These are phyloP conservation scores for Sordariomycetes sp. DNA, from an alignment of 2,329 filamentous ascomycete species.

Conservation along the genomic window DNA sequence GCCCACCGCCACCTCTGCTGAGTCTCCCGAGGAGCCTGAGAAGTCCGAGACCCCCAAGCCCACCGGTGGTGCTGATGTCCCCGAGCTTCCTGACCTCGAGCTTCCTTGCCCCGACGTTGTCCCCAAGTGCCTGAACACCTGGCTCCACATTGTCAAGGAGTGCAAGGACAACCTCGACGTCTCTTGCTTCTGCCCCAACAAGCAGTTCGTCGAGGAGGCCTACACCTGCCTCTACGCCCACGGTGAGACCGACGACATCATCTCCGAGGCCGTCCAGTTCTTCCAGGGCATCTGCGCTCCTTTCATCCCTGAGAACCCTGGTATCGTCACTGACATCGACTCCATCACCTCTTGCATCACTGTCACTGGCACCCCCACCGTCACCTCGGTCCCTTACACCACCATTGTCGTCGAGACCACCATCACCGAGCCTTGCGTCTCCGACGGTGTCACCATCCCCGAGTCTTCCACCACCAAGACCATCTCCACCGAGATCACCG, in stretches of 20 bases:
- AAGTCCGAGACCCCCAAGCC: slow-evolving; percentile 2
- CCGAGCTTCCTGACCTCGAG: slow-evolving; percentile 20
- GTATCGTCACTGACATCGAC: slow-evolving; percentile 68
- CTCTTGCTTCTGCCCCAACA: slow-evolving; percentile 78
- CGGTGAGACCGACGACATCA: slow-evolving; percentile 55
- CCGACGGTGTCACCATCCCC: slow-evolving; percentile 35
- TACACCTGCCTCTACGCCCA: slow-evolving; percentile 75
- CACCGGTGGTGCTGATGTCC: slow-evolving; percentile 5
- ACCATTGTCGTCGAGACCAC: slow-evolving; percentile 37
- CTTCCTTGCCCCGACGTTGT: slow-evolving; percentile 61
- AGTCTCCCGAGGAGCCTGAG: slow-evolving; percentile 9
- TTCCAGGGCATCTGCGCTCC: slow-evolving; percentile 86
- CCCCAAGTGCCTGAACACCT: slow-evolving; percentile 86
- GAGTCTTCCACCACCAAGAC: slow-evolving; percentile 35
- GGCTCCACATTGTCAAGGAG: slow-evolving; percentile 56
- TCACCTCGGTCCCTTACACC: slow-evolving; percentile 39
- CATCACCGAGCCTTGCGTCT: slow-evolving; percentile 41
- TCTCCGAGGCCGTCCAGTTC: slow-evolving; percentile 67
- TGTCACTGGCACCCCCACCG: slow-evolving; percentile 39
- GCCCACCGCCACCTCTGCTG: slow-evolving; percentile 14
- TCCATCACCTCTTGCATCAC: slow-evolving; percentile 53
- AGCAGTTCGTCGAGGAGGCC: slow-evolving; percentile 67
- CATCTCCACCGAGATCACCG: slow-evolving; percentile 40
- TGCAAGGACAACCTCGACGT: slow-evolving; percentile 80
- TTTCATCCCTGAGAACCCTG: slow-evolving; percentile 70